phyloP scores from a whole-genome alignment of 805 yeast genomes.

The Cyberlindnera meyerae region DNA sequence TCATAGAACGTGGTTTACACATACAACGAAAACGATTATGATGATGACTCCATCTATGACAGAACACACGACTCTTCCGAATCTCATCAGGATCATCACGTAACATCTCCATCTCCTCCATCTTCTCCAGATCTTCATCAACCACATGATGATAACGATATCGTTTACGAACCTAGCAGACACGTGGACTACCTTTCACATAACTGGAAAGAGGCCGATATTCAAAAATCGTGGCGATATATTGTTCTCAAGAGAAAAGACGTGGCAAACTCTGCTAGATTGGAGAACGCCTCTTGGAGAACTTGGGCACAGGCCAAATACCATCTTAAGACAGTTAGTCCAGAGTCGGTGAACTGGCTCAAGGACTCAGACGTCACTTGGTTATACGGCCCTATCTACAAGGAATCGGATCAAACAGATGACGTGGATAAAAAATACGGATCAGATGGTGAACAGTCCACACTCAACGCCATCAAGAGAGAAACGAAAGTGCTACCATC shows the following conservation, averaged over 20 bases:
- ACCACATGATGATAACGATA: constrained; percentile 77
- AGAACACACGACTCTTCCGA: constrained; percentile 14
- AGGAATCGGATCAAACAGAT: constrained; percentile 14
- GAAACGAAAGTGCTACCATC: constrained; percentile 16
- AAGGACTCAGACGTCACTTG: constrained; percentile 97
- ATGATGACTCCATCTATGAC: constrained; percentile 14
- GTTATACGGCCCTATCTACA: constrained; percentile 81
- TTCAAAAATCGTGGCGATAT: constrained; percentile 93
- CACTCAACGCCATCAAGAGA: constrained; percentile 20
- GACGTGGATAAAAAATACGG: constrained; percentile 31
- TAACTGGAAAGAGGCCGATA: constrained; percentile 92
- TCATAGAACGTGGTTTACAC: constrained; percentile 17
- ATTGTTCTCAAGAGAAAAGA: constrained; percentile 78
- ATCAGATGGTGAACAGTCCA: constrained; percentile 34
- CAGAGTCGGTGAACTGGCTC: constrained; percentile 91
- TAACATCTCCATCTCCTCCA: constrained; percentile 33
- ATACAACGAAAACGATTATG: constrained; percentile 16
- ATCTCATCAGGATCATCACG: constrained; percentile 39
- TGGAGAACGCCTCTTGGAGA: constrained; percentile 94
- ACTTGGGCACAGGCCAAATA: constrained; percentile 94
- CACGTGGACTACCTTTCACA: constrained; percentile 96
- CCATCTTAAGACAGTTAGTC: constrained; percentile 74
- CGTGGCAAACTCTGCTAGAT: constrained; percentile 74
- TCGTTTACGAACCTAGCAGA: constrained; percentile 73
- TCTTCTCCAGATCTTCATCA: constrained; percentile 21